Evolutionary conservation across 768 basidiomycete species (phyloP).

Genomic region (Suillus bovinus): DNA sequence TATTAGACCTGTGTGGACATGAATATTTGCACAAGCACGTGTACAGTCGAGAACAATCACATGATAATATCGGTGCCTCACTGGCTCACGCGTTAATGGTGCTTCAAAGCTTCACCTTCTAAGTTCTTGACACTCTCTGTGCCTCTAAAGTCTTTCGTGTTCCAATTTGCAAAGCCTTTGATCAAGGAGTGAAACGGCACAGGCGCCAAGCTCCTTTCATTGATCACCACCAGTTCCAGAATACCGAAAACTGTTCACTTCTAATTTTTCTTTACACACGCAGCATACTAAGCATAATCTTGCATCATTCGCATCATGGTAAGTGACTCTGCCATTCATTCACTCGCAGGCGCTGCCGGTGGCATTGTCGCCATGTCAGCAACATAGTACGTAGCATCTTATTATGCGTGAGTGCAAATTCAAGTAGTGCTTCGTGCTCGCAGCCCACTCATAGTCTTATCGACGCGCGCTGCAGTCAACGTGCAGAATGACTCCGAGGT

Average conservation of each 20-base stretch:
- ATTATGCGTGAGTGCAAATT: background rate
- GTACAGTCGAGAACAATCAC: background rate
- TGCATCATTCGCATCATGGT: conserved; percentile 32
- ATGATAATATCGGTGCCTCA: background rate
- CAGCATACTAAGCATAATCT: background rate
- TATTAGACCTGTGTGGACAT: no score
- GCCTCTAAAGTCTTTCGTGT: background rate
- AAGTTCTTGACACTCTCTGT: background rate
- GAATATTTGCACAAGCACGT: no score
- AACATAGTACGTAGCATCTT: conserved; percentile 63
- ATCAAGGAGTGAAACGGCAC: background rate
- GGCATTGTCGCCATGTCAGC: conserved; percentile 91
- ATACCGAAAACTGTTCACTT: background rate
- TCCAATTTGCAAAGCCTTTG: background rate
- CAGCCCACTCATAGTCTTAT: conserved; percentile 90
- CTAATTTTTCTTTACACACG: background rate
- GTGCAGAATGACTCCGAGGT: conserved; percentile 80
- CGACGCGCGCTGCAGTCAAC: conserved; percentile 91
- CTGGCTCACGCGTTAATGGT: no score
- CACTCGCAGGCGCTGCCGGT: conserved; percentile 86
- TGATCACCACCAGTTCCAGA: background rate
- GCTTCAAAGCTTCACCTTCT: no score
- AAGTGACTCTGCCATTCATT: conserved; percentile 83
- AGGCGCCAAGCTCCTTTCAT: background rate
- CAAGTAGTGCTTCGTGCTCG: background rate